These are phyloP conservation scores for Cryptococcus sp. DNA, from an alignment of 1,284 basidiomycete genomes.

Conservation along the genomic window DNA sequence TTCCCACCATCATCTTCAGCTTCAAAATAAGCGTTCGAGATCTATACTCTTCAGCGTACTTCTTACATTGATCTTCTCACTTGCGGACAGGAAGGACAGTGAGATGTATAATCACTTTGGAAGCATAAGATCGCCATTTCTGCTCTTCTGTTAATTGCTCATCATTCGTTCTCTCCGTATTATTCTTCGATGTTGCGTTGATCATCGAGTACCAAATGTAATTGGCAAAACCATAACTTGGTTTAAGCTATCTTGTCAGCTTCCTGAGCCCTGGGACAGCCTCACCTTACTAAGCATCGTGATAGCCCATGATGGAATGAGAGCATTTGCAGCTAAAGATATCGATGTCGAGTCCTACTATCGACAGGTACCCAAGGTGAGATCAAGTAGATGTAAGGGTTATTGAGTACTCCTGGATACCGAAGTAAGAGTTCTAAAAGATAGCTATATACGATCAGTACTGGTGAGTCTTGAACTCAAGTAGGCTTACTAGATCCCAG, in stretches of 20 bases:
- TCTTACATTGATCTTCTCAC: not conserved
- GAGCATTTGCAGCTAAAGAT: not conserved
- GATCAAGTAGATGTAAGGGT: not conserved
- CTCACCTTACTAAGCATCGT: too few relatives aligned
- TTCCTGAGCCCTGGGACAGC: too few relatives aligned
- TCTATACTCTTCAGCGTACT: not conserved
- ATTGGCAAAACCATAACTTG: too few relatives aligned
- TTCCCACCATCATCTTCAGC: not conserved
- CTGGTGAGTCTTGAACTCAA: not conserved
- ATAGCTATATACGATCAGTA: not conserved
- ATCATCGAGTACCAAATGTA: too few relatives aligned
- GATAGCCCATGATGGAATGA: not conserved
- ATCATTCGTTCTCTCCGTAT: too few relatives aligned
- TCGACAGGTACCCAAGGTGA: not conserved
- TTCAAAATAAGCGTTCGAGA: not conserved
- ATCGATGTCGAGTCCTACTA: not conserved
- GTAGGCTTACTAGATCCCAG: constrained; percentile 23
- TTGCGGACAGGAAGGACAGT: not conserved
- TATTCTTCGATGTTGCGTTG: too few relatives aligned
- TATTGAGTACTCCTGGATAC: not conserved
- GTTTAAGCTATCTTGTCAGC: too few relatives aligned
- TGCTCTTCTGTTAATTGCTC: not conserved
- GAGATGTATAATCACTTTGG: not conserved
- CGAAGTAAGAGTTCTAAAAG: not conserved
- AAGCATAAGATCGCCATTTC: not conserved